Percentiles rank a stretch among this genome's conserved stretches.
phyloP scores from a whole-genome alignment of 192 early-diverging fungal genomes.

The Funneliformis mosseae region DNA sequence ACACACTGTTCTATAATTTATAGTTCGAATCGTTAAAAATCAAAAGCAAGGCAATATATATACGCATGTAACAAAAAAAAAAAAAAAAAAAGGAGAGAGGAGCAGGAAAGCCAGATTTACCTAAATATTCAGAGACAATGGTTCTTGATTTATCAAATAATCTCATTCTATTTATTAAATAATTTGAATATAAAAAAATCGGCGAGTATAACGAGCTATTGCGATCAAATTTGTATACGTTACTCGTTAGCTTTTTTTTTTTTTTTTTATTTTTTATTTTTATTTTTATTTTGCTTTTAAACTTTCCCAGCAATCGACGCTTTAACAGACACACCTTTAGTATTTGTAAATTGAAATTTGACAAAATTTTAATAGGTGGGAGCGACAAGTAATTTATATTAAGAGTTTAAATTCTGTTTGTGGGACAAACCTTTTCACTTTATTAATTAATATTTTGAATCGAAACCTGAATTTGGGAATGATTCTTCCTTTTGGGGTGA shows the following conservation, averaged over 20 bases:
- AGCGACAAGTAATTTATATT: background rate
- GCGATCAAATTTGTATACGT: background rate
- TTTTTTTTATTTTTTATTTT: background rate
- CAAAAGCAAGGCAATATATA: background rate
- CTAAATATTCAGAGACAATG: constrained; percentile 15
- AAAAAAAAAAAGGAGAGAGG: background rate
- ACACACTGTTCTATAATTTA: constrained; percentile 11
- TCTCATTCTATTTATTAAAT: background rate
- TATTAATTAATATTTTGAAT: background rate
- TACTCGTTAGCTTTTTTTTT: background rate
- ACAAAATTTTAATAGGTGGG: too few species aligned
- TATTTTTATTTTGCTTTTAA: background rate
- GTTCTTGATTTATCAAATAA: constrained; percentile 11
- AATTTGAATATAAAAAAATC: too few species aligned
- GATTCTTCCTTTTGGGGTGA: background rate
- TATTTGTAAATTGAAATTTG: too few species aligned
- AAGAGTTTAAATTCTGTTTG: background rate
- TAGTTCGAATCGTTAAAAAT: background rate
- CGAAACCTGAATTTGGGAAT: background rate
- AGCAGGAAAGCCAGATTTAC: background rate
- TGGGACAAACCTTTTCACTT: background rate
- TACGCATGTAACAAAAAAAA: background rate
- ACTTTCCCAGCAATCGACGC: background rate
- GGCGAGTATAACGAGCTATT: too few species aligned
- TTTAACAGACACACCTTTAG: background rate